A percentile compares a stretch with the other conserved stretches of the same genome.
These are phyloP conservation scores for Monilinia fructigena DNA, from an alignment of 2,329 filamentous ascomycete species.

Conservation along the genomic window DNA sequence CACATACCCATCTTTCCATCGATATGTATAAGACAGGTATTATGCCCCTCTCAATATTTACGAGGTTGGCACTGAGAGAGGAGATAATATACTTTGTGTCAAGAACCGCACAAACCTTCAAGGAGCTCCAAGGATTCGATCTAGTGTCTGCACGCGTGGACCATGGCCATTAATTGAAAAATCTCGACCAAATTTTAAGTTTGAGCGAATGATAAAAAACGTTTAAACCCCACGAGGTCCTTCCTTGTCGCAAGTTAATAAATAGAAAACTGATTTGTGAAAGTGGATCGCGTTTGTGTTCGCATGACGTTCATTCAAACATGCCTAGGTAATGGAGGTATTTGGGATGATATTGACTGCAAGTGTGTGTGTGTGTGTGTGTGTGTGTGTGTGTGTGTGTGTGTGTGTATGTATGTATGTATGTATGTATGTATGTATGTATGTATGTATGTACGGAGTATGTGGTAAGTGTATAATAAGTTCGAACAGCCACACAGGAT, in stretches of 20 bases:
- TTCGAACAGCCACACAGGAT: background rate
- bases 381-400: too few relatives aligned
- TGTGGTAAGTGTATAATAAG: background rate
- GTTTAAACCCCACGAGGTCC: constrained; percentile 19
- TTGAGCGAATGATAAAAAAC: constrained; percentile 7
- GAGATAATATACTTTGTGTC: background rate
- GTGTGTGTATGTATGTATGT: too few relatives aligned
- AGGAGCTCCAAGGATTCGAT: constrained; percentile 6
- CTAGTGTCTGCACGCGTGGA: constrained; percentile 21
- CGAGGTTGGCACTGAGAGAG: constrained; percentile 12
- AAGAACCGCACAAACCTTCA: constrained; percentile 3
- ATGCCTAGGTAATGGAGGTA: background rate
- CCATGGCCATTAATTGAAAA: constrained; percentile 19
- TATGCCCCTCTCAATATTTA: constrained; percentile 22
- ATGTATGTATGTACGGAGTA: background rate
- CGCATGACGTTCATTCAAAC: constrained; percentile 21
- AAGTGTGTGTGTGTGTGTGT: background rate
- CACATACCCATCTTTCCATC: constrained; percentile 68
- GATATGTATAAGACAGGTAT: constrained; percentile 24
- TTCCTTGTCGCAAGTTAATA: constrained; percentile 24
- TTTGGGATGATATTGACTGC: background rate
- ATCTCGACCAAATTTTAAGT: constrained; percentile 9
- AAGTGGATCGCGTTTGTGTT: constrained; percentile 17
- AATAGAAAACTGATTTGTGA: constrained; percentile 18
- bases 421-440: background rate